Evolutionary conservation across 2,329 filamentous ascomycete genomes (phyloP).

Genomic region (Fusarium algeriense): DNA sequence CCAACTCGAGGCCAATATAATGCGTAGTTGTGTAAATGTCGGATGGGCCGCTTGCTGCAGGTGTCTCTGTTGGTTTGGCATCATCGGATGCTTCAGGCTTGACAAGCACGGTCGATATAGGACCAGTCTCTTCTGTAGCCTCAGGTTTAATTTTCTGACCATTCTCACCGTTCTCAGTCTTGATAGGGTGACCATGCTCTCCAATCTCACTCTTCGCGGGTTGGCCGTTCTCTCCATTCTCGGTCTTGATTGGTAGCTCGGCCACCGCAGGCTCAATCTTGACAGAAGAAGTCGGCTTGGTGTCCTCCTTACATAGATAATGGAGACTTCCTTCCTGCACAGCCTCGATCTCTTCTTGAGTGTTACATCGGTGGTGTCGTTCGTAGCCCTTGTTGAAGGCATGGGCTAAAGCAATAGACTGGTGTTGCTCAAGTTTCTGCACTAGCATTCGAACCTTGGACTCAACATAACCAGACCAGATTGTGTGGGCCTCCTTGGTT

Average conservation of each 20-base stretch:
- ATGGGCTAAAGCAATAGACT: slow-evolving; percentile 84
- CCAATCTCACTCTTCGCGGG: slow-evolving; percentile 54
- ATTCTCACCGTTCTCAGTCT: slow-evolving; percentile 55
- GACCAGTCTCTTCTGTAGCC: slow-evolving; percentile 49
- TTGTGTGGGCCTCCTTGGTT: slow-evolving; percentile 84
- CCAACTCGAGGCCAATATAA: slow-evolving; percentile 89
- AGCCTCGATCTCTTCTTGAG: slow-evolving; percentile 63
- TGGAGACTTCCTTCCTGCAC: slow-evolving; percentile 67
- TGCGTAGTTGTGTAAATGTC: slow-evolving; percentile 89
- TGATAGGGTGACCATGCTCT: slow-evolving; percentile 48
- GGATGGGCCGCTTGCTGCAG: slow-evolving; percentile 32
- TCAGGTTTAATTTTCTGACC: slow-evolving; percentile 6
- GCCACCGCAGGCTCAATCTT: slow-evolving; percentile 32
- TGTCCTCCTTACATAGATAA: slow-evolving; percentile 56
- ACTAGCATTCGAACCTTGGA: slow-evolving; percentile 92
- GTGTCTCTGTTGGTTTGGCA: slow-evolving; percentile 15
- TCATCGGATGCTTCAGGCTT: slow-evolving; percentile 26
- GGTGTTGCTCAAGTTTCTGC: slow-evolving; percentile 82
- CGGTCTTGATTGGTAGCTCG: slow-evolving; percentile 57
- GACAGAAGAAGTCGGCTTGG: slow-evolving; percentile 53
- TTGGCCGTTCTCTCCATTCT: slow-evolving; percentile 57
- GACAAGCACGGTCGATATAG: slow-evolving; percentile 30
- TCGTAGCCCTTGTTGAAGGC: slow-evolving; percentile 95
- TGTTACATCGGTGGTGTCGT: slow-evolving; percentile 77
- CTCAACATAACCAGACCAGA: slow-evolving; percentile 93